A percentile compares a stretch with the other conserved stretches of the same genome.
These are phyloP conservation scores for Pelargonium fulgidum DNA, from an alignment of 441 rosid species.

Conservation along the genomic window DNA sequence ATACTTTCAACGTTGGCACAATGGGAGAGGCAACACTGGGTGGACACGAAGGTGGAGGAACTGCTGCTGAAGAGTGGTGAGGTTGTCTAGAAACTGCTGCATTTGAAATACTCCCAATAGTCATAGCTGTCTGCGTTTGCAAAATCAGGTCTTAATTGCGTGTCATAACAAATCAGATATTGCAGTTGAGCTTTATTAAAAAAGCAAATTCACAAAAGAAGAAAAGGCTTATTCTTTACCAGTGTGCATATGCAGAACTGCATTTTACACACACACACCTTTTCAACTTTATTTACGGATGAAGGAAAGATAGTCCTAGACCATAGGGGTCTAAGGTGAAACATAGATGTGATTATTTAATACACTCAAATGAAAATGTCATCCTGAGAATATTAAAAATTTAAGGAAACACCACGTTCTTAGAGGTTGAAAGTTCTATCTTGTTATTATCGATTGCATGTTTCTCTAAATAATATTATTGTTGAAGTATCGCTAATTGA, in stretches of 20 bases:
- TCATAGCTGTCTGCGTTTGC: slow-evolving; percentile 55
- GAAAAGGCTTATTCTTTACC: not conserved
- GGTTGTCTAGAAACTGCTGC: slow-evolving; percentile 37
- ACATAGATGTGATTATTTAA: too few species aligned
- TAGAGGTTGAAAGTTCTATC: too few species aligned
- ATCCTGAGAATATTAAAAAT: too few species aligned
- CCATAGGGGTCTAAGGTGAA: not conserved
- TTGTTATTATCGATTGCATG: too few species aligned
- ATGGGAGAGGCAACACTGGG: slow-evolving; percentile 30
- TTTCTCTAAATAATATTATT: too few species aligned
- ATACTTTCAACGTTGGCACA: slow-evolving; percentile 41
- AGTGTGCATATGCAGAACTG: not conserved
- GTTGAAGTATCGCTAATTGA: too few species aligned
- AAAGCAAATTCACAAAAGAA: not conserved
- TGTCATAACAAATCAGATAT: not conserved
- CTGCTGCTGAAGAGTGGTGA: slow-evolving; percentile 38
- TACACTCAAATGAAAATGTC: too few species aligned
- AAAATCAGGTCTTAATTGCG: slow-evolving; percentile 3
- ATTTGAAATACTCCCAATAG: slow-evolving; percentile 42
- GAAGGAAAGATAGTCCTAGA: not conserved
- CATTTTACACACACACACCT: not conserved
- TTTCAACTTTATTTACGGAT: too few species aligned
- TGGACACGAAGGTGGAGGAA: slow-evolving; percentile 39
- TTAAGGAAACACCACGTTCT: too few species aligned
- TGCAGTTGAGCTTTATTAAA: not conserved